Base-by-base conservation (phyloP, 768 basidiomycete species). In the Leccinum aurantiacum region DNA sequence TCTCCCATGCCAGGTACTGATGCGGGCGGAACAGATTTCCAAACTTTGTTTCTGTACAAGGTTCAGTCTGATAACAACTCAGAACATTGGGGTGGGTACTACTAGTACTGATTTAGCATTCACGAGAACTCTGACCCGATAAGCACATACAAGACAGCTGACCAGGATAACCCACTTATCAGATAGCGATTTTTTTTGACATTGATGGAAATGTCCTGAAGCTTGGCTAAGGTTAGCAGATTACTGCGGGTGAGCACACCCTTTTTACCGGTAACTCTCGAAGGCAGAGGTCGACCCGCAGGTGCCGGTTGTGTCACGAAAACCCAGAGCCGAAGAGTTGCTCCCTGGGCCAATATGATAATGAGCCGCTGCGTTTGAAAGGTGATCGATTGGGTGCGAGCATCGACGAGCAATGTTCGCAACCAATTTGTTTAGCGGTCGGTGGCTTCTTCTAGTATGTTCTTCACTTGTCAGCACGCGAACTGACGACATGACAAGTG, bases 101-200 rank as follows among this genome's bases (percentile, higher is more conserved):
- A 25, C 7, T 47, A 27, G 47, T 53, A 35, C 52, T 53, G 19
- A 49, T 53, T 59, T 69, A 62, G 61, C 56, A 52, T 15, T 15
- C 50, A 56, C 59, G 56, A 6, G 61, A 61, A 61, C 62, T 41
- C 52, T 56, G 53, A 15, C 61, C 62, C 7, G 58, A 70, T 61
- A 65, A 62, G 70, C 54, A 63, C 65, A 60, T 69, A 60, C 58
- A 56, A 41, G 56, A 59, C 69, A 65, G 61, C 58, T 70, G 69
- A 70, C 60, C 52, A 58, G 53, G 63, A 59, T 65, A 71, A 71
- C 63, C 53, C 46, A 10, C 65, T 64, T 66, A 54, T 58, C 64
- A 64, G 47, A 48, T 51, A 24, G 8, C 17, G 46, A 27, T 60
- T 65, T 55, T 65, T 41, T 65, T 33, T 46, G 54, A 62, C 55